These are phyloP conservation scores for Cadophora sp. DNA, from an alignment of 2,329 filamentous ascomycete genomes.

Conservation along the genomic window DNA sequence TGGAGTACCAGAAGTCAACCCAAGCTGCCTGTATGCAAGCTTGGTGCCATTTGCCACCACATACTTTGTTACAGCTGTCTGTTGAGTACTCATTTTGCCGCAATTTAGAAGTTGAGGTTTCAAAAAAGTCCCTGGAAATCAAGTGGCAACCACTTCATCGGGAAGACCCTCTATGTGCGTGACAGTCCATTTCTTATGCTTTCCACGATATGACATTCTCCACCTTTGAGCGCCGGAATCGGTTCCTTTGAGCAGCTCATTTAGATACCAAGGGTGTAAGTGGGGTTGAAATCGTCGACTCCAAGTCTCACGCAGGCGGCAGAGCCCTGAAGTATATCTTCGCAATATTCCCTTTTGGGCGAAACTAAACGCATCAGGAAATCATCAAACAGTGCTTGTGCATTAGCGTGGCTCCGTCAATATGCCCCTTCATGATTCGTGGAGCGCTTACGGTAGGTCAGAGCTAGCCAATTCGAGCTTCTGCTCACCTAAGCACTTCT, in stretches of 20 bases:
- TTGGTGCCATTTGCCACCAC: conserved; percentile 34
- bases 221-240: background rate
- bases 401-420: background rate
- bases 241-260: background rate
- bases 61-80: conserved; percentile 37
- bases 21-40: conserved; percentile 38
- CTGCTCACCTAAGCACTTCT: background rate
- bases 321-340: background rate
- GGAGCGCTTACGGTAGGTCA: background rate
- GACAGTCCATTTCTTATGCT: background rate
- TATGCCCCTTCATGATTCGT: background rate
- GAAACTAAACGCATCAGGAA: background rate
- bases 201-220: background rate
- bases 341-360: background rate
- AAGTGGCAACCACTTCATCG: background rate
- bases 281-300: background rate
- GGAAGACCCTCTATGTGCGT: background rate
- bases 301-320: background rate
- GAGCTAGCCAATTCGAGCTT: background rate
- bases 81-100: conserved; percentile 34
- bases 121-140: no score
- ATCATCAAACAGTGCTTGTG: background rate
- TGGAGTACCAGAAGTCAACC: conserved; percentile 31
- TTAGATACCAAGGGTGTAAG: background rate
- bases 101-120: background rate